Conservation (phyloP, 345 rosid species). For the Sisymbrium irio region DNA sequence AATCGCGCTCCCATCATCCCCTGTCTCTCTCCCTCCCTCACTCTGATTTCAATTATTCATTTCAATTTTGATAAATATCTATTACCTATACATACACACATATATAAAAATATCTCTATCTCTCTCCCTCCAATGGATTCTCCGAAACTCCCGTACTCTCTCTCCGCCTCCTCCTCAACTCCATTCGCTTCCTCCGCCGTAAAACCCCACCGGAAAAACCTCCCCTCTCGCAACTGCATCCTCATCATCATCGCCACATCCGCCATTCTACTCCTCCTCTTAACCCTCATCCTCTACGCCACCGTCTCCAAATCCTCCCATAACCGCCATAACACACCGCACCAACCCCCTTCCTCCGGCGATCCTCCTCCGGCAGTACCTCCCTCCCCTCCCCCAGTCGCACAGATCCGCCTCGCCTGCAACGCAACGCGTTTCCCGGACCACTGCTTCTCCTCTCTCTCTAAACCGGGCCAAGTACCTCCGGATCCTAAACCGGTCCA, state of each 20-base stretch:
- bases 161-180: constrained; percentile 33
- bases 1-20: constrained; percentile 24
- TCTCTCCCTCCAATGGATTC: constrained; percentile 31
- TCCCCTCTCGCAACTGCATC: constrained; percentile 17
- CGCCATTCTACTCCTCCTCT: constrained; percentile 30
- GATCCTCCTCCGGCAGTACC: not conserved
- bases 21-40: constrained; percentile 1
- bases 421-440: constrained; percentile 63
- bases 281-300: constrained; percentile 33
- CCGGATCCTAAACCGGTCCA: constrained; percentile 53
- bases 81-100: not conserved
- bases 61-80: not conserved
- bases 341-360: not conserved
- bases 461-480: constrained; percentile 39
- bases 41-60: not conserved
- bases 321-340: not conserved
- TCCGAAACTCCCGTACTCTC: constrained; percentile 36
- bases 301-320: constrained; percentile 33
- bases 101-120: not conserved
- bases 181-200: constrained; percentile 32
- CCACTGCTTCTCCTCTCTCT: constrained; percentile 43
- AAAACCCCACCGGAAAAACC: constrained; percentile 18
- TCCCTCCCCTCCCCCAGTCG: constrained; percentile 20
- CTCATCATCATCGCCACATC: constrained; percentile 30
- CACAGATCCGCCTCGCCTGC: constrained; percentile 54